Evolutionary conservation across 805 yeast genomes (phyloP), one percentile per base, ranked within the genome.

Genomic region (Wickerhamiella musiphila): DNA sequence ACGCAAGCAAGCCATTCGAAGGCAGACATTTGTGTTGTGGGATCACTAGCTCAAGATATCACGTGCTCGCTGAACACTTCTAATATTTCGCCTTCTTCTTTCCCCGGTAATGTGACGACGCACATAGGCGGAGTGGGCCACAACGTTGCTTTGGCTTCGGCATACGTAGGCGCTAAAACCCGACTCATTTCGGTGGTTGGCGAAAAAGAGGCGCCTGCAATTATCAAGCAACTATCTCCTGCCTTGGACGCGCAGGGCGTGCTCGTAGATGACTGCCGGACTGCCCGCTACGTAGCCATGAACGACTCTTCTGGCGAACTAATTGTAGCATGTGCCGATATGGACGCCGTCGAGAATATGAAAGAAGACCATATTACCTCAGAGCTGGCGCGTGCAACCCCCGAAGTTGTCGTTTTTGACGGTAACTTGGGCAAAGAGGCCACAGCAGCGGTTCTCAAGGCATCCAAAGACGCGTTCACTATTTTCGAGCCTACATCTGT

Each of bases 121-220:
- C 60, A 75, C 0, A 49, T 79, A 6, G 94, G 94, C 1, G 94
- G 94, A 1, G 93, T 82, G 2, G 94, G 82, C 0, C 73, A 66
- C 49, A 82, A 83, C 44, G 72, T 82, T 11, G 72, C 79, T 0
- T 45, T 66, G n/a, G 86, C 90, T 0, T 59, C 76, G 3, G 45
- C 65, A 60, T 37, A 40, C 44, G 3, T 53, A 38, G 31, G 42
- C 40, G 3, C 44, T 48, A 0, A 27, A 4, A 41, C 44, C 12
- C 35, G 39, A 4, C 36, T 42, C 6, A 34, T 42, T 3, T 29
- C 45, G 7, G 32, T 39, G 18, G 31, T 42, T 16, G 46, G 44
- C 20, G 37, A 34, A n/a, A 86, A 77, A 39, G 54, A 45, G 9
- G 40, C 38, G 20, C 41, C 27, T 4, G 41, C 41, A 4, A 25